Conservation (phyloP, 2,329 filamentous ascomycete species). For the Calonectria multiphialidica region DNA sequence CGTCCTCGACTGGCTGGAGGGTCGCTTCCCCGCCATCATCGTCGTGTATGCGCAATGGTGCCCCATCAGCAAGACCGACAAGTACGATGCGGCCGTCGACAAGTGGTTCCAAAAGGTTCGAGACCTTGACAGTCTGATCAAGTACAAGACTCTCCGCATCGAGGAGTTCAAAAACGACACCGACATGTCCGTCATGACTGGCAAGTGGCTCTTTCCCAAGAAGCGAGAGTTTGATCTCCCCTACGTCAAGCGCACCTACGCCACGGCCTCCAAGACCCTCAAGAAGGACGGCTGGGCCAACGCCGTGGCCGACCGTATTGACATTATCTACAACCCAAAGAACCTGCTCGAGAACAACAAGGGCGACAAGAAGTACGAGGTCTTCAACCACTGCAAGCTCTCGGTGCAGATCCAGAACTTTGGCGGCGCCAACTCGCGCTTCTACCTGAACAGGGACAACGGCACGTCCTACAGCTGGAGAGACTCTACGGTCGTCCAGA, state of each 20-base stretch:
- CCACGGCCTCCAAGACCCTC: constrained; percentile 57
- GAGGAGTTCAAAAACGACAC: constrained; percentile 48
- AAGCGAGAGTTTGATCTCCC: constrained; percentile 61
- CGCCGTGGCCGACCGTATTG: constrained; percentile 25
- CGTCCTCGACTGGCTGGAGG: constrained; percentile 50
- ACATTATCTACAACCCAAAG: constrained; percentile 34
- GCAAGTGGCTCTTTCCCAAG: constrained; percentile 60
- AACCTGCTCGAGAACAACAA: constrained; percentile 22
- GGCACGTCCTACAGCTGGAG: constrained; percentile 62
- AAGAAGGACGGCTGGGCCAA: constrained; percentile 53
- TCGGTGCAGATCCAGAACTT: constrained; percentile 59
- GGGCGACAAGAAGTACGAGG: constrained; percentile 26
- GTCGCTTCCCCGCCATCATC: constrained; percentile 54
- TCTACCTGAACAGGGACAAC: constrained; percentile 55
- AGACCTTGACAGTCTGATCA: constrained; percentile 44
- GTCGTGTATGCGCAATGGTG: constrained; percentile 64
- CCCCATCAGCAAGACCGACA: constrained; percentile 51
- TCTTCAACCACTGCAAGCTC: constrained; percentile 54
- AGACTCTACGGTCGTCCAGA: constrained; percentile 54
- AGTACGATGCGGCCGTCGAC: constrained; percentile 47
- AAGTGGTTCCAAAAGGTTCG: constrained; percentile 57
- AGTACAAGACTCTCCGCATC: constrained; percentile 32
- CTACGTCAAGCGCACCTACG: constrained; percentile 61
- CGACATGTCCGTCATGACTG: constrained; percentile 59
- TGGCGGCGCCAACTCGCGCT: constrained; percentile 58